Evolutionary conservation across 2,329 filamentous ascomycete species (phyloP), one percentile per base, ranked within the genome.

Genomic region (Cryphonectria carpinicola): DNA sequence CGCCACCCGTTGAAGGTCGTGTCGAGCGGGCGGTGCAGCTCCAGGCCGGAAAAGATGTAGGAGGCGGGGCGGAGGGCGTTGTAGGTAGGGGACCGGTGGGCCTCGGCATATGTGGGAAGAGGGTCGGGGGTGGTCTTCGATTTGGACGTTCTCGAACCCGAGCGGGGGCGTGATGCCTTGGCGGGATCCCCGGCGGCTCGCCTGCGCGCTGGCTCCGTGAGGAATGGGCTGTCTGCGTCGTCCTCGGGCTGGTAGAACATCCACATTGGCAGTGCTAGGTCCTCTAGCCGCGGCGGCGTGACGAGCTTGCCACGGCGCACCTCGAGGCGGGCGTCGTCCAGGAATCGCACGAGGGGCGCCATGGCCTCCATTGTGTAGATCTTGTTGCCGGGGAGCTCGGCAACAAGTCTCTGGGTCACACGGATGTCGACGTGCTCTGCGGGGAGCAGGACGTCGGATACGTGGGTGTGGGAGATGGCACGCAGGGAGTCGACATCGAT

Each of bases 1-100:
- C 76, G 83, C 77, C 85, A 83, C 60, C 80, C 82, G 8, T 79
- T 72, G 76, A 83, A 85, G 2, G 81, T 76, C 54, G 83, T 78
- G 13, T 83, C 79, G 63, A 84, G 77, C 35, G 80, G 78, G 70
- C 85, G 84, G 62, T 84, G 85, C 54, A 89, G 80, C 74, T 89
- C 86, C 1, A 88, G 80, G 10, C 86, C 86, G 64, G 81, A 80
- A 76, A 88, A 87, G 22, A 81, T 72, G 78, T 85, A 85, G 43
- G 71, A 71, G 19, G 62, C 54, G 8, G 52, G 35, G 43, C 17
- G 75, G 71, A 69, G 35, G 46, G 60, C 49, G 58, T 72, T 69
- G 58, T 41, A 64, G 46, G 41, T n/a, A n/a, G 69, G 46, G 6
- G n/a, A 49, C n/a, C 2, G 63, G 39, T 22, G 25, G 63, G 63